A percentile compares a stretch with the other conserved stretches of the same genome.
These are phyloP conservation scores for Serendipita vermifera DNA, from an alignment of 768 basidiomycete genomes.

Conservation along the genomic window DNA sequence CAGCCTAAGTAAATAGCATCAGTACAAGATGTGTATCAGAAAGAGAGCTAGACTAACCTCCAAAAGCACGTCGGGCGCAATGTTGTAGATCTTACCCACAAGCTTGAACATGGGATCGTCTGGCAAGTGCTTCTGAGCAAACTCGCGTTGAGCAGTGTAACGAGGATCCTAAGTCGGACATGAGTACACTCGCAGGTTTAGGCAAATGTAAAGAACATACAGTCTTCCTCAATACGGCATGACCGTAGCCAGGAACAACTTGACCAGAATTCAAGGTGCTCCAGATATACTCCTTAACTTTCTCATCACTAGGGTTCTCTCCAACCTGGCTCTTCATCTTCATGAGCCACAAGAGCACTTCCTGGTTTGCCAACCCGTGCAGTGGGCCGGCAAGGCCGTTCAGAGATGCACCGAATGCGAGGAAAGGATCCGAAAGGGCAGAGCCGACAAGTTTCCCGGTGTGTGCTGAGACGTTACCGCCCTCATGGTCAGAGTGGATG, in stretches of 20 bases:
- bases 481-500: constrained; percentile 98
- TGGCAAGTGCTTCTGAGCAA: constrained; percentile 73
- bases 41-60: constrained; percentile 37
- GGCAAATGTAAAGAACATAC: constrained; percentile 10
- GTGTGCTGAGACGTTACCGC: constrained; percentile 95
- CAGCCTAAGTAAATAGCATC: constrained; percentile 37
- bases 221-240: constrained; percentile 77
- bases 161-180: constrained; percentile 57
- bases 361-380: constrained; percentile 94
- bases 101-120: constrained; percentile 88
- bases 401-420: constrained; percentile 80
- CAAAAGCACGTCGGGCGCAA: constrained; percentile 83
- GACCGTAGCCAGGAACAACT: constrained; percentile 88
- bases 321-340: constrained; percentile 90
- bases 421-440: constrained; percentile 95
- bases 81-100: constrained; percentile 74
- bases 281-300: constrained; percentile 91
- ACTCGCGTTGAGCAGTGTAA: constrained; percentile 81
- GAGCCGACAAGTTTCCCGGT: constrained; percentile 88
- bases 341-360: constrained; percentile 86
- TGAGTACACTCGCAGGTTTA: constrained; percentile 31
- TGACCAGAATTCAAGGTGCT: constrained; percentile 83
- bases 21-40: neutral
- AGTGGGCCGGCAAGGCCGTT: constrained; percentile 96
- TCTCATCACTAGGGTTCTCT: constrained; percentile 69